Evolutionary conservation across 2,329 filamentous ascomycete species (phyloP).

Genomic region (Cladophialophora psammophila): DNA sequence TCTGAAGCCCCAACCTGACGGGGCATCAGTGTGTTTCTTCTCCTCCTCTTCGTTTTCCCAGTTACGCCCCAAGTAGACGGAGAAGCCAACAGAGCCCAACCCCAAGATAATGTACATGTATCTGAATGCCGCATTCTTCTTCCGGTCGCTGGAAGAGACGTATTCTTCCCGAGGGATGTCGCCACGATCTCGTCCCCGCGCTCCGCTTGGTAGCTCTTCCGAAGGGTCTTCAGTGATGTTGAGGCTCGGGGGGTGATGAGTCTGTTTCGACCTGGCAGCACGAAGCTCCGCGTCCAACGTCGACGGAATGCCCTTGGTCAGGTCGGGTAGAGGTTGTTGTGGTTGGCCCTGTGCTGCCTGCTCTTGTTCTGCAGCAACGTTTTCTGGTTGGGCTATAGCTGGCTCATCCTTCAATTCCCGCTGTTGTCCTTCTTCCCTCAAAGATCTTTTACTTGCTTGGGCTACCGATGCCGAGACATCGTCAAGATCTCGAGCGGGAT

Average conservation of each 20-base stretch:
- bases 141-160: constrained; percentile 86
- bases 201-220: constrained; percentile 57
- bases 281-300: constrained; percentile 80
- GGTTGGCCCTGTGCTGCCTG: constrained; percentile 44
- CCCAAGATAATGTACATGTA: constrained; percentile 72
- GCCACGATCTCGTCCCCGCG: constrained; percentile 64
- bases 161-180: constrained; percentile 80
- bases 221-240: constrained; percentile 63
- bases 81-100: constrained; percentile 62
- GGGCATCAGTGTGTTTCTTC: constrained; percentile 71
- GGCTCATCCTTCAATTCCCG: constrained; percentile 1
- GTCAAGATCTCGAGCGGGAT: constrained; percentile 31
- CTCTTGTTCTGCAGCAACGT: constrained; percentile 3
- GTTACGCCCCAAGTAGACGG: constrained; percentile 82
- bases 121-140: constrained; percentile 77
- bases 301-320: constrained; percentile 93
- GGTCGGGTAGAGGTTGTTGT: constrained; percentile 78
- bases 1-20: constrained; percentile 77
- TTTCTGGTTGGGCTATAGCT: constrained; percentile 2
- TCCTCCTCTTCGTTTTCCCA: constrained; percentile 82
- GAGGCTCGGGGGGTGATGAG: constrained; percentile 47
- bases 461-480: constrained; percentile 33
- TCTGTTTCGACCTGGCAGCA: constrained; percentile 50
- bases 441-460: constrained; percentile 26
- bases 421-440: constrained; percentile 14